Percentiles rank a stretch among this genome's conserved stretches.
Evolutionary conservation across 2,329 filamentous ascomycete species (phyloP).

Genomic region (Hypoxylon sp.): DNA sequence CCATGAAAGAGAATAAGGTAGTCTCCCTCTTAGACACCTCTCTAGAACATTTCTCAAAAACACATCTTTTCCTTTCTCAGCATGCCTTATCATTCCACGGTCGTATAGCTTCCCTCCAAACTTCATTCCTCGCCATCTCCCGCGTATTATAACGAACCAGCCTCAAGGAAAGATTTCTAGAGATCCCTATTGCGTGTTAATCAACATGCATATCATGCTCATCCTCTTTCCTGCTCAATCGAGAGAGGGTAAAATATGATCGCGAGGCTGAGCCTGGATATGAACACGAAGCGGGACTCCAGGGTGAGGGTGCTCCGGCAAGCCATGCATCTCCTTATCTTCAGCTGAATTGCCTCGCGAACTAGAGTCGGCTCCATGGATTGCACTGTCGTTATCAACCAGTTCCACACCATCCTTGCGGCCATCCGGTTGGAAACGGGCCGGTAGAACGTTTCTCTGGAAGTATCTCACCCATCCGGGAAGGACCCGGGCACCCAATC

Average conservation of each 20-base stretch:
- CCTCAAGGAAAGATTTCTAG: constrained; percentile 10
- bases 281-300: constrained; percentile 1
- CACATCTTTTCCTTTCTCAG: constrained; percentile 16
- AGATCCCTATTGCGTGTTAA: constrained; percentile 9
- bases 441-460: constrained; percentile 40
- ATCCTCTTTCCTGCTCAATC: constrained; percentile 31
- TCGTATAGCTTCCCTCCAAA: constrained; percentile 2
- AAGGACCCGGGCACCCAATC: constrained; percentile 65
- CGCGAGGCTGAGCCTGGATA: constrained; percentile 13
- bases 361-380: constrained; percentile 44
- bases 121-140: constrained; percentile 10
- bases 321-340: constrained; percentile 40
- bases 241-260: constrained; percentile 44
- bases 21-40: constrained; percentile 36
- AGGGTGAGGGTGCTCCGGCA: constrained; percentile 12
- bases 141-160: constrained; percentile 7
- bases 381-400: constrained; percentile 48
- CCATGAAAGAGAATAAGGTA: constrained; percentile 24
- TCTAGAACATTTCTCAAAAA: constrained; percentile 35
- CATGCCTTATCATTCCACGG: constrained; percentile 1
- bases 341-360: constrained; percentile 48
- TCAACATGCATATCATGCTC: constrained; percentile 9
- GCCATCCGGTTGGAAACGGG: constrained; percentile 30
- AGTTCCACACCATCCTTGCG: constrained; percentile 49
- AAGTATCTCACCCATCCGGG: constrained; percentile 67